Percentiles rank a stretch among this genome's conserved stretches.
phyloP scores from a whole-genome alignment of 805 yeast genomes.

The Ogataea dorogensis region DNA sequence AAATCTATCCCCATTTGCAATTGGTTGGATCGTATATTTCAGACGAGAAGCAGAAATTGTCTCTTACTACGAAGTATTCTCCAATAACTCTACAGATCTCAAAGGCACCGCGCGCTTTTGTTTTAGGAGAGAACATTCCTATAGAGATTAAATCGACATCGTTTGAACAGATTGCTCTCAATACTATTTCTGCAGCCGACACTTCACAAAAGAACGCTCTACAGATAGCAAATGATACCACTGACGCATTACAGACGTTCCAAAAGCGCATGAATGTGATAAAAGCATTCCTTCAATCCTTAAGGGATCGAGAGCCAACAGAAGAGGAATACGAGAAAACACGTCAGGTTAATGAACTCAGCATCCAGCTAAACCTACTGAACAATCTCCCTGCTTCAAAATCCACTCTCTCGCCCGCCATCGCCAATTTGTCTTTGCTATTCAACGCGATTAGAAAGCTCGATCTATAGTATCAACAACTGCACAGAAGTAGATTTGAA shows the following conservation, averaged over 20 bases:
- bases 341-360: constrained; percentile 5
- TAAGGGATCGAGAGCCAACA: constrained; percentile 1
- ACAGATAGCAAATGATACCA: constrained; percentile 1
- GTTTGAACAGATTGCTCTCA: constrained; percentile 18
- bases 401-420: constrained; percentile 5
- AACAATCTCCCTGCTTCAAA: not conserved
- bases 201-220: constrained; percentile 4
- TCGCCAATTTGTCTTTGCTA: constrained; percentile 14
- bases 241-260: constrained; percentile 1
- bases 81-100: constrained; percentile 1
- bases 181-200: constrained; percentile 13
- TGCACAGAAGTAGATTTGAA: too few relatives aligned
- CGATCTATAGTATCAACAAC: too few relatives aligned
- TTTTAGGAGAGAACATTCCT: not conserved
- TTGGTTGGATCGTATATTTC: constrained; percentile 27
- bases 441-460: constrained; percentile 13
- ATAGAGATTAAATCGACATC: constrained; percentile 16
- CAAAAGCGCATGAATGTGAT: not conserved
- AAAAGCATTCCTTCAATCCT: constrained; percentile 2
- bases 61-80: not conserved
- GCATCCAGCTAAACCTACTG: constrained; percentile 2
- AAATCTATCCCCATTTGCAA: constrained; percentile 25
- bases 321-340: constrained; percentile 3
- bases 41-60: not conserved
- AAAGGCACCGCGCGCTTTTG: not conserved